Base-by-base conservation (phyloP, 768 basidiomycete species). In the Tremella fuciformis region DNA sequence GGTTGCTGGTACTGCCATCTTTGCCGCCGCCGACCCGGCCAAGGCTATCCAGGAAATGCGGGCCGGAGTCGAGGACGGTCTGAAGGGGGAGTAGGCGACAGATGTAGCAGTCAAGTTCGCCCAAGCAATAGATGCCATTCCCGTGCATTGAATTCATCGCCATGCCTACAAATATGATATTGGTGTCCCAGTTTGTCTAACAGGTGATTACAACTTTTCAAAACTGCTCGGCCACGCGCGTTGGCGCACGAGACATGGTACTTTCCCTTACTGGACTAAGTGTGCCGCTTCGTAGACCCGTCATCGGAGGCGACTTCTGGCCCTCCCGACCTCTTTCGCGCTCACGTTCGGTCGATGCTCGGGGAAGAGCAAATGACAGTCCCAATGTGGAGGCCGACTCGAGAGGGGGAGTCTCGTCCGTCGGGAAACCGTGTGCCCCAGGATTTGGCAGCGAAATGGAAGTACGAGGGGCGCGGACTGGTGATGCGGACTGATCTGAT, bases 1-100 rank as follows among this genome's bases (percentile, higher is more conserved):
- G 53, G 96, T 99, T 25, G 93, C 96, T 13, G 96, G 96, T 13
- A 97, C 93, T 7, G 92, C 94, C 6, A 88, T 99, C 60, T 98
- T 98, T 71, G 84, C 83, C 41, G 86, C 91, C 1, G 70, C 82
- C n/a, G 81, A 86, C 68, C 88, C 96, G 0, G 85, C 85, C 44
- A 78, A 83, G 39, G 89, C 93, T 49, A 96, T 97, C 52, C 13
- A 53, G 24, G 62, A 67, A 18, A 60, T 71, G 61, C 47, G 60
- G 18, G 48, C 49, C 13, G 39, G 50, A 1, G 63, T 65, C 18
- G 41, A 70, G 49, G 58, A 56, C 3, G 64, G 41, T 16, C 55
- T 64, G 34, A 50, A 69, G 57, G 24, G 39, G 37, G 22, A 48
- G 24, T 60, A 46, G 49, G 2, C 1, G n/a, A 24, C 34, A 34